These are phyloP conservation scores for Salix brachista DNA, from an alignment of 345 rosid genomes.

Conservation along the genomic window DNA sequence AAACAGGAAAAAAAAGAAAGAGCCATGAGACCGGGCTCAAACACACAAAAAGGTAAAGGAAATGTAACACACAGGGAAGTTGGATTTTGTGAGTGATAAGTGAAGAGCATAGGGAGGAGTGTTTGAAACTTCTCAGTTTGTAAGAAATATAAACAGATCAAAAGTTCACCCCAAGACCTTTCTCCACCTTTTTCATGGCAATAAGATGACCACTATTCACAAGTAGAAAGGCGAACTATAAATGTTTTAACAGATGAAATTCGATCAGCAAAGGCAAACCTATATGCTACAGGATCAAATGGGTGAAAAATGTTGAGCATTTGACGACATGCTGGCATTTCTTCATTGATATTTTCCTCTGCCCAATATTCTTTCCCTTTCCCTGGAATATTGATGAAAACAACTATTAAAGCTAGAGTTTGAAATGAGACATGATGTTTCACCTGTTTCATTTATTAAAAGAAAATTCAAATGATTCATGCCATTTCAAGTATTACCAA, in stretches of 20 bases:
- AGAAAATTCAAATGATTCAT: background rate
- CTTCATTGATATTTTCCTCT: constrained; percentile 73
- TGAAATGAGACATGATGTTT: background rate
- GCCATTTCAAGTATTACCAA: constrained; percentile 44
- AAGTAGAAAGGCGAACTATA: background rate
- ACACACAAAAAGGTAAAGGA: too few species aligned
- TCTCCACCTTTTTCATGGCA: background rate
- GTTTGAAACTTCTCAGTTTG: constrained; percentile 1
- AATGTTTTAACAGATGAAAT: background rate
- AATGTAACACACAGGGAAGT: background rate
- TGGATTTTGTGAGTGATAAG: background rate
- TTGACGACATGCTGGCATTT: constrained; percentile 91
- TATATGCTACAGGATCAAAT: constrained; percentile 96
- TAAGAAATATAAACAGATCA: background rate
- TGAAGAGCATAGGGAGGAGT: background rate
- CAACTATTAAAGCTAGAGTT: background rate
- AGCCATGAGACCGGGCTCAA: background rate
- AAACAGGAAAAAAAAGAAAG: background rate
- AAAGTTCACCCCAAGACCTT: background rate
- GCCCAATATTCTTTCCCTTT: constrained; percentile 85
- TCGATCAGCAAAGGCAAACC: constrained; percentile 41
- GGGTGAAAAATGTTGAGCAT: constrained; percentile 99
- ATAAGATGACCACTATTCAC: background rate
- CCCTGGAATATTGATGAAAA: constrained; percentile 39
- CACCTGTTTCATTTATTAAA: background rate